Base-by-base conservation (phyloP, 805 yeast genomes). In the Lipomyces spencermartinsiae region DNA sequence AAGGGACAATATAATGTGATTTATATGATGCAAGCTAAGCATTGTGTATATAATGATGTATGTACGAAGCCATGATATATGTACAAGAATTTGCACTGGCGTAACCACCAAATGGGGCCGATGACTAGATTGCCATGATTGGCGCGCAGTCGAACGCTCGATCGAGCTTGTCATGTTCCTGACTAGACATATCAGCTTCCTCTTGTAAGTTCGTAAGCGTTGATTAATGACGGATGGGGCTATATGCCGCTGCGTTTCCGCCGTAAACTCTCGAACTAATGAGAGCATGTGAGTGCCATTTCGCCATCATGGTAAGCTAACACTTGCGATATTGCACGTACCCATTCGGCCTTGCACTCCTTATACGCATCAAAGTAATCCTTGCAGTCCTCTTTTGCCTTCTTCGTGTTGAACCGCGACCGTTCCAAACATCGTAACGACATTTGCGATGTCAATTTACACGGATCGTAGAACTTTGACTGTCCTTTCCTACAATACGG, bases 281-380 rank as follows among this genome's bases (percentile, higher is more conserved):
- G 25, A 56, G 25, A 56, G 19, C 39, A 43, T 57, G 53, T 19
- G 43, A 35, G 14, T 31, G 43, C 62, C 43, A 34, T 22, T 57
- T 22, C 22, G 39, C 12, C 10, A 56, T 9, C 12, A 51, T 12
- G 14, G n/a, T 19, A n/a, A 19, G 31, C 29, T 58, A 12, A 14
- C 2, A 46, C 9, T 43, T 43, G 19, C 9, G 35, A 46, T 25
- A 31, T 33, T 10, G n/a, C n/a, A 62, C 69, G 10, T 56, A 85
- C 78, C 93, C 93, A 90, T 69, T 84, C 90, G 75, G 88, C 88
- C 76, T 90, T 90, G 80, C 99, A 94, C 75, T 94, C 99, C 68
- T 94, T 83, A 77, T 94, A 94, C 0, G 98, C 97, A 74, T 89
- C 92, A 77, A 94, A 95, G 76, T 91, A 94, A 67, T 90, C 97